Evolutionary conservation across 2,329 filamentous ascomycete species (phyloP).

Genomic region (Periconia sp.): DNA sequence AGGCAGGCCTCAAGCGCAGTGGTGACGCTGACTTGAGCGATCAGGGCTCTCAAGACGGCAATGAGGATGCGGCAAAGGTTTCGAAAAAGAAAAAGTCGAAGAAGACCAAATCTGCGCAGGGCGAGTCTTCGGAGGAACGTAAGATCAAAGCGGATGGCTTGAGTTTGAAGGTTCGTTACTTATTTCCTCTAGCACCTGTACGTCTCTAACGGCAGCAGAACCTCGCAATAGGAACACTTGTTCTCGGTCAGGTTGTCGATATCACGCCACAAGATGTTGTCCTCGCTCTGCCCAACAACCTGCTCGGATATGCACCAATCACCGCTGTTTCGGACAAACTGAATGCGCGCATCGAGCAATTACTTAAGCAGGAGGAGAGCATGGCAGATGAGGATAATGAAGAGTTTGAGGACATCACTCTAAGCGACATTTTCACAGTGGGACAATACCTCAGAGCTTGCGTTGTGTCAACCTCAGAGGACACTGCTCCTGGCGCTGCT

Average conservation of each 20-base stretch:
- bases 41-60: slow-evolving; percentile 43
- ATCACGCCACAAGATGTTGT: slow-evolving; percentile 80
- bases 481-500: slow-evolving; percentile 49
- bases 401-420: slow-evolving; percentile 64
- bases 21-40: slow-evolving; percentile 54
- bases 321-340: slow-evolving; percentile 86
- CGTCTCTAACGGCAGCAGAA: slow-evolving; percentile 55
- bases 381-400: slow-evolving; percentile 58
- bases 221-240: slow-evolving; percentile 79
- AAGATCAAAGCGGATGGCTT: slow-evolving; percentile 77
- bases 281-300: slow-evolving; percentile 86
- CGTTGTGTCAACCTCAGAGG: slow-evolving; percentile 76
- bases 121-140: slow-evolving; percentile 26
- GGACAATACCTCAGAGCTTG: slow-evolving; percentile 88
- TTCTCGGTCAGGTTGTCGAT: slow-evolving; percentile 82
- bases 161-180: slow-evolving; percentile 76
- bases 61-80: slow-evolving; percentile 48
- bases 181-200: too few species aligned
- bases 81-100: slow-evolving; percentile 55
- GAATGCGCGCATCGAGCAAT: slow-evolving; percentile 71
- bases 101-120: slow-evolving; percentile 43
- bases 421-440: slow-evolving; percentile 73
- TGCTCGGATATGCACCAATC: slow-evolving; percentile 84
- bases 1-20: slow-evolving; percentile 62
- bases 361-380: slow-evolving; percentile 63